These are phyloP conservation scores for Quercus parvula DNA, from an alignment of 306 rosid genomes.

Conservation along the genomic window DNA sequence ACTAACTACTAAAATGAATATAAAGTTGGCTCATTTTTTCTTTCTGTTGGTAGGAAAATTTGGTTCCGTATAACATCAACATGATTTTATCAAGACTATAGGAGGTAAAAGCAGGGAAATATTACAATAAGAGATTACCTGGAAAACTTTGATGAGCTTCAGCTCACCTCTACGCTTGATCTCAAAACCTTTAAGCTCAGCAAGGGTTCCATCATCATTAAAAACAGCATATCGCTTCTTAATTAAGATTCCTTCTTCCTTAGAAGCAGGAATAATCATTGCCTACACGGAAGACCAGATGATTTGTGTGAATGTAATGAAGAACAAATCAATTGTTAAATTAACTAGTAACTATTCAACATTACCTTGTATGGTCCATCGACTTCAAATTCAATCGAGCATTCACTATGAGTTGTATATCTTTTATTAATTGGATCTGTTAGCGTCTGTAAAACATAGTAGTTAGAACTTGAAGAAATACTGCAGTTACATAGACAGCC, in stretches of 20 bases:
- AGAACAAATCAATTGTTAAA: slow-evolving; percentile 12
- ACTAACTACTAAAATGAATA: not conserved
- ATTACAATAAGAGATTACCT: slow-evolving; percentile 48
- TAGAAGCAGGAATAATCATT: slow-evolving; percentile 97
- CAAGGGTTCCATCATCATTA: slow-evolving; percentile 95
- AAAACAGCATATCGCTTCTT: slow-evolving; percentile 98
- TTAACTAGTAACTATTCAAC: not conserved
- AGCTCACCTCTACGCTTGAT: slow-evolving; percentile 99
- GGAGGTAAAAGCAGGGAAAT: not conserved
- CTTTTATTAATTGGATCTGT: slow-evolving; percentile 59
- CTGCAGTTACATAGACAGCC: slow-evolving; percentile 12
- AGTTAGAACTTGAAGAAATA: slow-evolving; percentile 26
- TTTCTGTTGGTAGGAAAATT: not conserved
- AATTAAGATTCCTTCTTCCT: slow-evolving; percentile 95
- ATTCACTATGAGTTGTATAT: slow-evolving; percentile 84
- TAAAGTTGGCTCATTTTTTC: not conserved
- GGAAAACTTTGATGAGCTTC: slow-evolving; percentile 98
- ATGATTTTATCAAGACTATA: not conserved
- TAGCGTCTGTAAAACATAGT: slow-evolving; percentile 62
- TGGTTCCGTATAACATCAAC: not conserved
- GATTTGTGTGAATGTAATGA: slow-evolving; percentile 19
- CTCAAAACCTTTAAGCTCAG: slow-evolving; percentile 99
- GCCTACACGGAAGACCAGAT: slow-evolving; percentile 51
- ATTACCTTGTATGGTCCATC: slow-evolving; percentile 99
- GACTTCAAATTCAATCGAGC: slow-evolving; percentile 98